Base-by-base conservation (phyloP, 805 yeast genomes). In the Zygotorulaspora danielsina region DNA sequence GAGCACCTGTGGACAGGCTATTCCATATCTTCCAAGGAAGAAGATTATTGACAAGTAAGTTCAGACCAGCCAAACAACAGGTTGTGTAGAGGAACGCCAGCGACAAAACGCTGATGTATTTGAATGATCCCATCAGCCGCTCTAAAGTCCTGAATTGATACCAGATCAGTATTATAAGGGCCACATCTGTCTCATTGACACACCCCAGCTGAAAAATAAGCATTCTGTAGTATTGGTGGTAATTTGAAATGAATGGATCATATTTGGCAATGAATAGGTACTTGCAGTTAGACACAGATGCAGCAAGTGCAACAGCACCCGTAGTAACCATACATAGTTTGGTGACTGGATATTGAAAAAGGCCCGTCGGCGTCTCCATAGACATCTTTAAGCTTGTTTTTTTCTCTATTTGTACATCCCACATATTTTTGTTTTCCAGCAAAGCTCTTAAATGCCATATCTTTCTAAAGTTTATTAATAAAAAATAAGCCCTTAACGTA, bases 201-300 rank as follows among this genome's bases (percentile, higher is more conserved):
- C 75, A 74, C n/a, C 74, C 64, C 9, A 74, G 19, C 52, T 78
- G 85, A 48, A 67, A 71, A 5, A 70, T 54, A 6, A 69, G 32
- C 6, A 75, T 53, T 37, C 85, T 61, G 75, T 81, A 79, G 52
- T 70, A 79, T 47, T 80, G 87, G 9, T 55, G 38, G 64, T 79
- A 79, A 42, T 71, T 66, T 2, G 68, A 50, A 7, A 80, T 65
- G 50, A 71, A 77, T 2, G 87, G 87, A 42, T 54, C 58, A 36
- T 49, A 52, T 18, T 49, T 49, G 19, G 54, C 46, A 17, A 58
- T 31, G 41, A 61, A 61, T 35, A 55, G 16, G 36, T 58, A 55
- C 34, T 61, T 61, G 42, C 42, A 41, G 34, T 47, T 49, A 10
- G 57, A 41, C 9, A 59, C 45, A 6, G 63, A 53, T 10, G 61